phyloP scores from a whole-genome alignment of 2,329 filamentous ascomycete species.

The Acarospora socialis region DNA sequence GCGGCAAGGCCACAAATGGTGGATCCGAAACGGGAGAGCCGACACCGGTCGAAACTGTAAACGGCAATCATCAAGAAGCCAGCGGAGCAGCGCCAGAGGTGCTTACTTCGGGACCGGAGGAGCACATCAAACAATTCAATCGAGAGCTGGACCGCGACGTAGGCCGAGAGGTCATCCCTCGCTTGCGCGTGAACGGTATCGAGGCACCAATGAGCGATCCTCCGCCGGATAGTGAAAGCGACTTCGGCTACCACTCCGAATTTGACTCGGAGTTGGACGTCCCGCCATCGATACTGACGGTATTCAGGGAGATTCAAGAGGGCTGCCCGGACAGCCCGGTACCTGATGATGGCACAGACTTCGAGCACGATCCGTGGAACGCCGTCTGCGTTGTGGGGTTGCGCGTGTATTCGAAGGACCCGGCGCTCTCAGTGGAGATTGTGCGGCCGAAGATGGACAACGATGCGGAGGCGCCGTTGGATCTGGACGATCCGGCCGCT shows the following conservation, averaged over 20 bases:
- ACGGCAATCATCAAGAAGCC: no score
- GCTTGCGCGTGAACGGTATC: constrained; percentile 6
- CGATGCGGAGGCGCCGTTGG: constrained; percentile 28
- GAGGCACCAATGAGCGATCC: not conserved
- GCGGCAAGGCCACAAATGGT: no score
- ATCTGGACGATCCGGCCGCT: constrained; percentile 24
- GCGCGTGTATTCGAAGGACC: constrained; percentile 41
- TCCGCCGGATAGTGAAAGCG: no score
- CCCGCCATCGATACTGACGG: constrained; percentile 12
- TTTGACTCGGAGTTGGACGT: constrained; percentile 29
- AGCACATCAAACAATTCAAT: no score
- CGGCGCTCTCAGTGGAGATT: constrained; percentile 36
- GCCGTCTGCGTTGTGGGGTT: constrained; percentile 46
- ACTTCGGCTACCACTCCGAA: constrained; percentile 26
- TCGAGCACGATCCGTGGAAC: constrained; percentile 42
- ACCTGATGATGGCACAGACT: constrained; percentile 27
- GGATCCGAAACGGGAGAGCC: no score
- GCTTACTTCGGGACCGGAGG: no score
- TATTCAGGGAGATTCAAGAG: constrained; percentile 15
- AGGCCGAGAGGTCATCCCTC: no score
- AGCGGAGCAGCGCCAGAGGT: no score
- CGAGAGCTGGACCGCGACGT: no score
- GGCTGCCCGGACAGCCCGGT: constrained; percentile 1
- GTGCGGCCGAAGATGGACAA: constrained; percentile 28
- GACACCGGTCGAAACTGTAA: no score